Percentiles rank a stretch among this genome's conserved stretches.
Conservation (phyloP, 1,139 yeast genomes). For the Taphrina populina region DNA sequence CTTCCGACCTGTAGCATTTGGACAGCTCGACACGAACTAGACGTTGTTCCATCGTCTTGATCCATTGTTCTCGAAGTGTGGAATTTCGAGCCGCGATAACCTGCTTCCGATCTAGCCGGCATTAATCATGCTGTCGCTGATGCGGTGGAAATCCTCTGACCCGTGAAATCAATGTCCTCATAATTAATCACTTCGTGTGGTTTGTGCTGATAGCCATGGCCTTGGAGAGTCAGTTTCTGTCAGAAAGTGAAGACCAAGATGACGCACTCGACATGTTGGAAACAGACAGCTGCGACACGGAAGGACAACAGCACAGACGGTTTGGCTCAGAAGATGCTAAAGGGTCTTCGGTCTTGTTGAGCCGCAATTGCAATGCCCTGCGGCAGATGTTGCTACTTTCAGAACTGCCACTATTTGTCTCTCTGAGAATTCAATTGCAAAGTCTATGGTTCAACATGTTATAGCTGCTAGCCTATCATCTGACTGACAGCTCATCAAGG, state of each 20-base stretch:
- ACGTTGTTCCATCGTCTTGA: slow-evolving; percentile 38
- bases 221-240: not conserved
- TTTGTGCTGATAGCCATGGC: slow-evolving; percentile 14
- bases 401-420: too few relatives aligned
- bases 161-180: slow-evolving; percentile 25
- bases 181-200: slow-evolving; percentile 14
- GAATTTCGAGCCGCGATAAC: slow-evolving; percentile 31
- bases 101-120: slow-evolving; percentile 13
- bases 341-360: too few relatives aligned
- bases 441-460: too few relatives aligned
- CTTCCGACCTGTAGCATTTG: slow-evolving; percentile 40
- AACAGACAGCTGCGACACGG: too few relatives aligned
- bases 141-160: not conserved
- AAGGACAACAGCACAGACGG: too few relatives aligned
- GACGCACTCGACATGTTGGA: slow-evolving; percentile 21
- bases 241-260: not conserved
- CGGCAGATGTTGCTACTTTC: too few relatives aligned
- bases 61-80: slow-evolving; percentile 34
- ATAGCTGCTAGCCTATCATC: too few relatives aligned
- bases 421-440: too few relatives aligned
- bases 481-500: too few relatives aligned
- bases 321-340: too few relatives aligned
- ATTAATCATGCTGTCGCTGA: not conserved
- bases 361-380: too few relatives aligned
- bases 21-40: slow-evolving; percentile 39